phyloP scores from a whole-genome alignment of 2,329 filamentous ascomycete species.

The Fusarium graminum region DNA sequence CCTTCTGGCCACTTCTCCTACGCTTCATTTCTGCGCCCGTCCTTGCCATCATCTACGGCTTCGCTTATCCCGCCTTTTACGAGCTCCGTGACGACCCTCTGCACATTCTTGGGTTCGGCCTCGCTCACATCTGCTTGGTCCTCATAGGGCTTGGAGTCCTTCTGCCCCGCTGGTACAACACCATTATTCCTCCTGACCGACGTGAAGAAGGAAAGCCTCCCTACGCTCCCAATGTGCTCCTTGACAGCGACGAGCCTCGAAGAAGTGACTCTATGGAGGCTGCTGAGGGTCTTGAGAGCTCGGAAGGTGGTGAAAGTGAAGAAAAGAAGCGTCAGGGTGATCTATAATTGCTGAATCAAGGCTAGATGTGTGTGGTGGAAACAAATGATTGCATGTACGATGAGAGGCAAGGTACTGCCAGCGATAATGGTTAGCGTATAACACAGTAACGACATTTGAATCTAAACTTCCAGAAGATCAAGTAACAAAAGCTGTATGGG shows the following conservation, averaged over 20 bases:
- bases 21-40: constrained; percentile 65
- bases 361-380: neutral
- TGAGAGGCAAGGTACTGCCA: neutral
- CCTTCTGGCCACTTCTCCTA: constrained; percentile 63
- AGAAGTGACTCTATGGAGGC: constrained; percentile 37
- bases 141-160: constrained; percentile 63
- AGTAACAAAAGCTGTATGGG: too few species aligned
- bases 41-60: constrained; percentile 65
- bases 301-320: constrained; percentile 24
- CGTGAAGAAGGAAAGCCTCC: constrained; percentile 59
- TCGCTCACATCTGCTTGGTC: constrained; percentile 62
- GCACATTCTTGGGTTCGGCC: constrained; percentile 63
- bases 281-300: constrained; percentile 15
- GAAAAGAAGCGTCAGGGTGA: constrained; percentile 24
- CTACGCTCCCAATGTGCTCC: constrained; percentile 45
- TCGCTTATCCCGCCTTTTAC: constrained; percentile 65
- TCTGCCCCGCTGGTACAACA: constrained; percentile 66
- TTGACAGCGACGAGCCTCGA: constrained; percentile 29
- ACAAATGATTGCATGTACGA: constrained; percentile 2
- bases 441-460: neutral
- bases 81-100: constrained; percentile 63
- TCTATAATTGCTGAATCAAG: neutral
- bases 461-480: too few species aligned
- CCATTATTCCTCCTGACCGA: constrained; percentile 63
- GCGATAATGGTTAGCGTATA: neutral